phyloP scores from a whole-genome alignment of 139 green algal genomes.

The Coelastrella sp. region DNA sequence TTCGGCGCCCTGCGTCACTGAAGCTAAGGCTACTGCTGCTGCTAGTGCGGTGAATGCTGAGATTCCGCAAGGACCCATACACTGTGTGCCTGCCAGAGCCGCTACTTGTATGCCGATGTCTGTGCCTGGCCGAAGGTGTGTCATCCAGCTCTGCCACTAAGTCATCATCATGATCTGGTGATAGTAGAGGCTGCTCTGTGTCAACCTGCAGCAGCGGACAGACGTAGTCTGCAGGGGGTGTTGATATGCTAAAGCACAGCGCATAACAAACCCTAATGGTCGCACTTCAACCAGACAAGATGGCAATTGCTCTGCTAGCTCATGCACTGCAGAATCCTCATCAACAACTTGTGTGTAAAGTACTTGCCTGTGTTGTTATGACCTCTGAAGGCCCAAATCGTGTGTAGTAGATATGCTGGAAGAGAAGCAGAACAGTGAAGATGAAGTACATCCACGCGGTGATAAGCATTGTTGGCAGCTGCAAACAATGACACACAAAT shows the following conservation, averaged over 20 bases:
- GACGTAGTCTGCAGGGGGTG: too few species aligned
- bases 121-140: neutral
- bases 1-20: constrained; percentile 8
- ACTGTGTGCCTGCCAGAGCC: neutral
- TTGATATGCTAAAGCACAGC: too few species aligned
- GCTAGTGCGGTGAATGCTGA: constrained; percentile 18
- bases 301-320: too few species aligned
- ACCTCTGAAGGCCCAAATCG: neutral
- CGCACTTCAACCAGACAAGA: too few species aligned
- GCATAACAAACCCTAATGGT: too few species aligned
- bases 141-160: neutral
- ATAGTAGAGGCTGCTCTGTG: neutral
- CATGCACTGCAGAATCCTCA: too few species aligned
- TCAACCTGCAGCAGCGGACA: neutral
- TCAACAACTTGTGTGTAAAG: neutral
- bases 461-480: constrained; percentile 42
- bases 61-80: constrained; percentile 19
- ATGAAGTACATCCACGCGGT: constrained; percentile 39
- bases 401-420: constrained; percentile 40
- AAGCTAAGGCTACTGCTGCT: constrained; percentile 27
- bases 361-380: neutral
- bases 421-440: constrained; percentile 38
- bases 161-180: neutral
- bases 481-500: neutral
- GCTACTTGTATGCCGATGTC: neutral